These are phyloP conservation scores for Isochrysis galbana DNA, from an alignment of 78 protist species.

Conservation along the genomic window DNA sequence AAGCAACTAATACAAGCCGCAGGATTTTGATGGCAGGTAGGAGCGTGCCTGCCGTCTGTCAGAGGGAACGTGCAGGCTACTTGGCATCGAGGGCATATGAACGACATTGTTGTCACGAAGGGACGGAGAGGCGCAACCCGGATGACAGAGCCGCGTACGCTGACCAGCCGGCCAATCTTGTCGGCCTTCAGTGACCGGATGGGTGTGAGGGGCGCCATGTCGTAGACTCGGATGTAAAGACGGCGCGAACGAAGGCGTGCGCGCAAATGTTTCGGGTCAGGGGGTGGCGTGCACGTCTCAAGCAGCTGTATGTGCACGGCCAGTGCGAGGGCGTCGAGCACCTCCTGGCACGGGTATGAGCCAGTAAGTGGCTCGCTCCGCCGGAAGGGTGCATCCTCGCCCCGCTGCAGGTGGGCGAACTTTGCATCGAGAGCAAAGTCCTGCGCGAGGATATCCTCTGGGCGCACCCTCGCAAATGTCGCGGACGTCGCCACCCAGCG, in stretches of 20 bases:
- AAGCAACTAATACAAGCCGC: no score
- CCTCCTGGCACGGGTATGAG: not conserved
- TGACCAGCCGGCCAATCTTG: slow-evolving; percentile 66
- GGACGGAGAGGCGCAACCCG: slow-evolving; percentile 85
- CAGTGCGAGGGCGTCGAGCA: not conserved
- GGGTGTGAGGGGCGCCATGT: not conserved
- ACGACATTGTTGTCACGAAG: slow-evolving; percentile 64
- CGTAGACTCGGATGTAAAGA: slow-evolving; percentile 27
- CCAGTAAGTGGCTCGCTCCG: not conserved
- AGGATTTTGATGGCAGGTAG: not conserved
- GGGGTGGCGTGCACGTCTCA: not conserved
- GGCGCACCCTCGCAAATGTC: not conserved
- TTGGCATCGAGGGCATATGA: slow-evolving; percentile 69
- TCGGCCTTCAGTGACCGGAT: slow-evolving; percentile 37
- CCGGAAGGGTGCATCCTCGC: not conserved
- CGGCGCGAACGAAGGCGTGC: not conserved
- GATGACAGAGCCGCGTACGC: slow-evolving; percentile 87
- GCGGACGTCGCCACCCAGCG: not conserved
- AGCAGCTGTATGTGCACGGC: not conserved
- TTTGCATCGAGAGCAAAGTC: not conserved
- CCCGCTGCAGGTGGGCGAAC: not conserved
- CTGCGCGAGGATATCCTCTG: not conserved
- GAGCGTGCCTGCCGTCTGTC: slow-evolving; percentile 74
- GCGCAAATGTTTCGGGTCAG: not conserved
- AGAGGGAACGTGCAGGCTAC: not conserved